Percentiles rank a stretch among this genome's conserved stretches.
Conservation (phyloP, 495 filamentous ascomycete genomes). For the Staphylotrichum longicolle region DNA sequence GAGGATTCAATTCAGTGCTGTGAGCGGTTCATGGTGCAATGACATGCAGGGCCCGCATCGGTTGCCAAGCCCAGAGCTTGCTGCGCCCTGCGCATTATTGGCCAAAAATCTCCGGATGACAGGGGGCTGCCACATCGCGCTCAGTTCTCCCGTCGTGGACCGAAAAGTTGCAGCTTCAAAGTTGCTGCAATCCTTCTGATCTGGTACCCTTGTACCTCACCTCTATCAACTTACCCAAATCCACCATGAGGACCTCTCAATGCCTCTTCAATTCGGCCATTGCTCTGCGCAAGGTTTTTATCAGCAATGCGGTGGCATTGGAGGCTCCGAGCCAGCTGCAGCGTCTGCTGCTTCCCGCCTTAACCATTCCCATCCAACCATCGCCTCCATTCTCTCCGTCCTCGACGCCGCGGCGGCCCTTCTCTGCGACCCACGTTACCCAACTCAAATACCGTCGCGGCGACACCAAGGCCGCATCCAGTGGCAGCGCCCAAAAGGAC, state of each 20-base stretch:
- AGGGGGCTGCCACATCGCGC: not conserved
- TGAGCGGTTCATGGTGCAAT: not conserved
- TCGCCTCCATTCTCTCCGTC: not conserved
- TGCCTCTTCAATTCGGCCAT: conserved; percentile 42
- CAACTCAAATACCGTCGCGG: not conserved
- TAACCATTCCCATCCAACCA: not conserved
- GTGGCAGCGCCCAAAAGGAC: not conserved
- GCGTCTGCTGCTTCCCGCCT: conserved; percentile 22
- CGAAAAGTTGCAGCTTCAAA: conserved; percentile 11
- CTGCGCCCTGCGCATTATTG: conserved; percentile 12
- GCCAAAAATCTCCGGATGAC: conserved; percentile 20
- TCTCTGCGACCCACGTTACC: conserved; percentile 4
- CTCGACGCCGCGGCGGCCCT: conserved; percentile 11
- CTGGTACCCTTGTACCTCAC: too few species aligned
- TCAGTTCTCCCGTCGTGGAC: not conserved
- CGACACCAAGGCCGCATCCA: not conserved
- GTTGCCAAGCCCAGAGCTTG: conserved; percentile 6
- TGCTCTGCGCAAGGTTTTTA: conserved; percentile 42
- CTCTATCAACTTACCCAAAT: too few species aligned
- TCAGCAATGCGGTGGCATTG: conserved; percentile 26
- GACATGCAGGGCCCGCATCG: not conserved
- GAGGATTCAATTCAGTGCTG: not conserved
- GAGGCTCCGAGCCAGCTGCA: conserved; percentile 16
- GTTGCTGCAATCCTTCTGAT: not conserved
- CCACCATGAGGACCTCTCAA: conserved; percentile 35